Conservation (phyloP, 345 rosid genomes). For the Acer yangbiense region DNA sequence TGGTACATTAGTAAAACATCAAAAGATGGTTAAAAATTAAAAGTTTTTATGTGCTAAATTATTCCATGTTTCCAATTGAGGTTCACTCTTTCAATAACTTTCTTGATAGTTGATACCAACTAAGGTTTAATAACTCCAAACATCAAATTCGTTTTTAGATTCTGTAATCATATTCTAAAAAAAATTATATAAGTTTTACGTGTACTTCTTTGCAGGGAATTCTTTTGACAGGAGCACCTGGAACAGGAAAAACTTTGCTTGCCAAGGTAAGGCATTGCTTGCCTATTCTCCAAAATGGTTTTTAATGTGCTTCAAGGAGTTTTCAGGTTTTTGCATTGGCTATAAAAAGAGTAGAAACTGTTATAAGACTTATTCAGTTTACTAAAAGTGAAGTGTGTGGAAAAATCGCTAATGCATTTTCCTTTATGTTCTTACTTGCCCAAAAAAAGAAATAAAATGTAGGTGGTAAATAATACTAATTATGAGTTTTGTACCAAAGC, state of each 20-base stretch:
- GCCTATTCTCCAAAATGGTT: neutral
- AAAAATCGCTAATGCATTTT: neutral
- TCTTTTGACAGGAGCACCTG: slow-evolving; percentile 98
- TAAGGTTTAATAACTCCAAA: neutral
- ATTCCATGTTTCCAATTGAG: neutral
- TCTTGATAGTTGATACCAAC: neutral
- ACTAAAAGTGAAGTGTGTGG: neutral
- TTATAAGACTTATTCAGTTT: neutral
- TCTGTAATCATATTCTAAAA: neutral
- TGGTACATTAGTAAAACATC: neutral
- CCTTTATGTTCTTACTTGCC: neutral
- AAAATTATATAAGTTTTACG: slow-evolving; percentile 7
- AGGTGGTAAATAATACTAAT: neutral
- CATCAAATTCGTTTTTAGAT: neutral
- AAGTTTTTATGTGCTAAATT: neutral
- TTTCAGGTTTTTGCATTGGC: slow-evolving; percentile 8
- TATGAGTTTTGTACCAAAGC: neutral
- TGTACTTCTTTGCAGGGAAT: slow-evolving; percentile 69
- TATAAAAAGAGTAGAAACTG: neutral
- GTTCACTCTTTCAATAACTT: slow-evolving; percentile 10
- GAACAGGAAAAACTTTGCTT: slow-evolving; percentile 96
- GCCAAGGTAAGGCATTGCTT: slow-evolving; percentile 67
- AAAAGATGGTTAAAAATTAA: neutral
- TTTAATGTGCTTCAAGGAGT: neutral
- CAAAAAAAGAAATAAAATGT: neutral